Evolutionary conservation across 2,329 filamentous ascomycete genomes (phyloP).

Genomic region (Arthroderma sp.): DNA sequence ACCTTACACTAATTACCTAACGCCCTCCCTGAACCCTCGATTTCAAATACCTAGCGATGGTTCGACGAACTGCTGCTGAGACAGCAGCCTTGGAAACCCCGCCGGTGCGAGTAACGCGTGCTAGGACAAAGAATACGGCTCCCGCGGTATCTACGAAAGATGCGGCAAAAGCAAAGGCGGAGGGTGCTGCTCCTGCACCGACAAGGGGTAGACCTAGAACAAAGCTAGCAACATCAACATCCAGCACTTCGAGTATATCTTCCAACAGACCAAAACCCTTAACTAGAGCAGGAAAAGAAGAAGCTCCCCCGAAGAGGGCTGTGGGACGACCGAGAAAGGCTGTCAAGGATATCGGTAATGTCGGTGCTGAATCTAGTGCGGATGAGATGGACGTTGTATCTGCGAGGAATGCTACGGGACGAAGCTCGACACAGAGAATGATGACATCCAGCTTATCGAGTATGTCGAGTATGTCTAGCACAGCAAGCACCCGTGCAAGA

Average conservation of each 20-base stretch:
- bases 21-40: background rate
- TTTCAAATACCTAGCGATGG: constrained; percentile 5
- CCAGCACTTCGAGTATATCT: background rate
- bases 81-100: constrained; percentile 4
- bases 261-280: background rate
- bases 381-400: constrained; percentile 13
- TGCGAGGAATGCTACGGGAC: background rate
- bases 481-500: background rate
- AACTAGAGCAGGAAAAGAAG: background rate
- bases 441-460: no score
- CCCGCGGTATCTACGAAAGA: background rate
- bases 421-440: background rate
- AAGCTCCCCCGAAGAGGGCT: constrained; percentile 1
- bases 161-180: background rate
- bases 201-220: constrained; percentile 10
- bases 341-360: background rate
- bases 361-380: constrained; percentile 8
- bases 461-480: background rate
- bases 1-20: background rate
- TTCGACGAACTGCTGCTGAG: constrained; percentile 6
- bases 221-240: constrained; percentile 1
- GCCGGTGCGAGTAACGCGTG: constrained; percentile 11
- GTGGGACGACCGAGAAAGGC: background rate
- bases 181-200: background rate
- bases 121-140: constrained; percentile 6